Percentiles rank a stretch among this genome's conserved stretches.
Conservation (phyloP, 2,329 filamentous ascomycete genomes). For the Penicillium sp. region DNA sequence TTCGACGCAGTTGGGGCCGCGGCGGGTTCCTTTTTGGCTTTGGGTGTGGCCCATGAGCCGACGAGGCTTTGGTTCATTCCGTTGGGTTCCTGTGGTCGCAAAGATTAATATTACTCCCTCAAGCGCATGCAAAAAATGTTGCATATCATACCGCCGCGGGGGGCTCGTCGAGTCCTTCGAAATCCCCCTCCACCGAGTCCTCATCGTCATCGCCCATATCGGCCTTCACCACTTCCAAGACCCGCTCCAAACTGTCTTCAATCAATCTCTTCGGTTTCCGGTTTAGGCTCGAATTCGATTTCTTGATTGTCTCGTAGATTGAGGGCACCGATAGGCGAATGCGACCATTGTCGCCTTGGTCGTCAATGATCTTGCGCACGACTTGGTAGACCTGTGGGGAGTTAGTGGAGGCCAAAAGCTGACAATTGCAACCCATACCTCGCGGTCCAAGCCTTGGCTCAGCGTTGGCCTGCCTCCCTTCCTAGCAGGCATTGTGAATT, state of each 20-base stretch:
- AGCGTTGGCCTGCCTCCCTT: conserved; percentile 49
- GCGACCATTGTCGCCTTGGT: conserved; percentile 53
- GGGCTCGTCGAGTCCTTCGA: conserved; percentile 50
- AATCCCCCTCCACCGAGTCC: conserved; percentile 53
- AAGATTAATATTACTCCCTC: background rate
- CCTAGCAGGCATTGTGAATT: conserved; percentile 38
- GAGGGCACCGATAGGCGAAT: conserved; percentile 58
- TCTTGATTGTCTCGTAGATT: conserved; percentile 78
- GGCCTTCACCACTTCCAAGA: conserved; percentile 69
- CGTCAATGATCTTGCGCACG: conserved; percentile 73
- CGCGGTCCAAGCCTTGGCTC: conserved; percentile 62
- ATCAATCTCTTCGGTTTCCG: conserved; percentile 78
- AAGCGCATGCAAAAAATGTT: background rate
- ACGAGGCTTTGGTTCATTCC: conserved; percentile 68
- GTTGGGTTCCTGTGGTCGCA: conserved; percentile 52
- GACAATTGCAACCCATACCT: conserved; percentile 46
- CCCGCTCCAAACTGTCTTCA: conserved; percentile 82
- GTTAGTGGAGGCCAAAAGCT: conserved; percentile 6
- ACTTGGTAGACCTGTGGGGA: conserved; percentile 69
- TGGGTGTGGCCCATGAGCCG: conserved; percentile 56
- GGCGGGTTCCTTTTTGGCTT: conserved; percentile 35
- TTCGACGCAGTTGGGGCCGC: conserved; percentile 43
- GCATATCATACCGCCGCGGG: conserved; percentile 29
- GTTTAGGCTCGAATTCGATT: conserved; percentile 83
- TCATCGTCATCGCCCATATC: conserved; percentile 61